Base-by-base conservation (phyloP, 192 early-diverging fungal species). In the Coemansia sp. region DNA sequence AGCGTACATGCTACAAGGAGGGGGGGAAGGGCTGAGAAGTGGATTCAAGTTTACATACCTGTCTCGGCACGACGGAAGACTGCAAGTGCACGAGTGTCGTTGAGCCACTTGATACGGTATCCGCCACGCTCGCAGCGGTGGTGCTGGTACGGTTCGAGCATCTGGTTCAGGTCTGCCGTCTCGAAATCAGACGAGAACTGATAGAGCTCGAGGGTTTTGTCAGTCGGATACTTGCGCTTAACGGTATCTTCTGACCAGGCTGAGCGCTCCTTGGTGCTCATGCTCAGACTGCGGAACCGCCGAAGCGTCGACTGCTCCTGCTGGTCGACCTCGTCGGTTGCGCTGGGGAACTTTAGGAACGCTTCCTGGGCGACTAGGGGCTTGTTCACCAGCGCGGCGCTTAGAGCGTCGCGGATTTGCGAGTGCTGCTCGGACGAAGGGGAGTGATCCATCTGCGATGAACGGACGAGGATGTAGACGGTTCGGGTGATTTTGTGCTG, bases 101-200 rank as follows among this genome's bases (percentile, higher is more conserved):
- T 62, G 40, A 80, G 78, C 78, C 78, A 80, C 58, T 80, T 80
- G 64, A 80, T 71, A 62, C 78, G 71, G 52, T 80, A 80, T 2
- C 78, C 78, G 17, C 78, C 78, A 49, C 70, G 67, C 45, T 80
- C 72, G 59, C 67, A 69, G 55, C 61, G 65, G 49, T 70, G 48
- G 66, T 80, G 78, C 68, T 80, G 72, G 68, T 80, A 80, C n/a
- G 78, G 78, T 55, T 75, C 69, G 38, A 80, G 68, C 68, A 80
- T 80, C 62, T 75, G 72, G 66, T 75, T 75, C 37, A 80, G 72
- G 48, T 80, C 78, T 19, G 69, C 68, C 17, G 78, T 80, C 38
- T 80, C 78, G 52, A 80, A 75, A 4, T 75, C 78, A 17, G 77
- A 67, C 53, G 77, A 80, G 41, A 80, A 80, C 53, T 66, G 55